These are phyloP conservation scores for Adansonia rubrostipa DNA, from an alignment of 441 rosid genomes.

Conservation along the genomic window DNA sequence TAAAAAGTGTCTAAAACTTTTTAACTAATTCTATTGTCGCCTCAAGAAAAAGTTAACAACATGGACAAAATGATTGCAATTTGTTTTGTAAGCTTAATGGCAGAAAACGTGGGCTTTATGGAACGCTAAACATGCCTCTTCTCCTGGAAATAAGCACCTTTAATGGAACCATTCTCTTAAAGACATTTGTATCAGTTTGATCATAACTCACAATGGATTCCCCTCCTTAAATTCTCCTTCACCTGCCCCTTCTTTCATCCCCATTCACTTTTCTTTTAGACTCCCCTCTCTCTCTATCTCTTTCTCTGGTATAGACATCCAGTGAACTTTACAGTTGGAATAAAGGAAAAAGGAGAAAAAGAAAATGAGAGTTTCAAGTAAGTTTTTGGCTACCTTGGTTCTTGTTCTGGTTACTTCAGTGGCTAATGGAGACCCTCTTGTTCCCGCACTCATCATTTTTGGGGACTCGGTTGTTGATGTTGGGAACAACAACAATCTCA, in stretches of 20 bases:
- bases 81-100: conserved; percentile 30
- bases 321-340: conserved; percentile 1
- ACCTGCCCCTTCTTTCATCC: conserved; percentile 30
- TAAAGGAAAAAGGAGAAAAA: background rate
- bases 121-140: conserved; percentile 41
- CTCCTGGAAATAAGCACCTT: conserved; percentile 36
- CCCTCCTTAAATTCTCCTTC: conserved; percentile 39
- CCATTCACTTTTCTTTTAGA: conserved; percentile 27
- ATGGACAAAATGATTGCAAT: conserved; percentile 15
- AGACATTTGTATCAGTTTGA: conserved; percentile 29
- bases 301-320: background rate
- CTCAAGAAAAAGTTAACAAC: background rate
- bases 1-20: conserved; percentile 3
- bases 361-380: conserved; percentile 39
- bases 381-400: conserved; percentile 33
- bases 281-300: conserved; percentile 22
- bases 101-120: conserved; percentile 21
- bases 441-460: conserved; percentile 79
- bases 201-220: conserved; percentile 24
- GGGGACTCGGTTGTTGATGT: conserved; percentile 93
- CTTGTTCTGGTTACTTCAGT: conserved; percentile 35
- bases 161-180: conserved; percentile 31
- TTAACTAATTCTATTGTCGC: conserved; percentile 16
- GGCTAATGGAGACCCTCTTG: conserved; percentile 61
- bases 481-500: conserved; percentile 85